These are phyloP conservation scores for Verticillium albo-atrum DNA, from an alignment of 2,329 filamentous ascomycete species.

Conservation along the genomic window DNA sequence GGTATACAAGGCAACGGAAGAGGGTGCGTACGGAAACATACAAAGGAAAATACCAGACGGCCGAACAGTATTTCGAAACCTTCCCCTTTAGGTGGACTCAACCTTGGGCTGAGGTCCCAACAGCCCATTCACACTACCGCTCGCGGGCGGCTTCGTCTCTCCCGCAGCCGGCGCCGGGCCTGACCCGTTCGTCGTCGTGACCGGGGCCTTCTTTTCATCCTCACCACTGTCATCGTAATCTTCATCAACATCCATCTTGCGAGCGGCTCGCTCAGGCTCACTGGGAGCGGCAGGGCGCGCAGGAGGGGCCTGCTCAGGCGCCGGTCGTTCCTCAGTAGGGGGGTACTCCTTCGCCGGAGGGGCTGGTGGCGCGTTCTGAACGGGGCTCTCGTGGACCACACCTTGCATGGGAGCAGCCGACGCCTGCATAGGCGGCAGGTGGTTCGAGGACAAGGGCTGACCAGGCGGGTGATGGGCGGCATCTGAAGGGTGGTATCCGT, in stretches of 20 bases:
- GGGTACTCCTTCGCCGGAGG: slow-evolving; percentile 46
- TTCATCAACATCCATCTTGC: slow-evolving; percentile 96
- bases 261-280: slow-evolving; percentile 77
- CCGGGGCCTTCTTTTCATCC: slow-evolving; percentile 64
- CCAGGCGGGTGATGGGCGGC: slow-evolving; percentile 78
- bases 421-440: slow-evolving; percentile 61
- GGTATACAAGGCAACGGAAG: slow-evolving; percentile 14
- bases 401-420: slow-evolving; percentile 51
- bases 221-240: slow-evolving; percentile 95
- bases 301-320: slow-evolving; percentile 39
- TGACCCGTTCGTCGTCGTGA: slow-evolving; percentile 31
- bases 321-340: slow-evolving; percentile 51
- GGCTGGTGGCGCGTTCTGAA: slow-evolving; percentile 13
- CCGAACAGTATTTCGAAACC: neutral
- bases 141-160: slow-evolving; percentile 51
- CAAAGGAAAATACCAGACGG: slow-evolving; percentile 6
- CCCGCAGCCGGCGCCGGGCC: slow-evolving; percentile 42
- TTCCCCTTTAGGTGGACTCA: slow-evolving; percentile 27
- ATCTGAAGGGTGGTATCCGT: slow-evolving; percentile 87
- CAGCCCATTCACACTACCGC: slow-evolving; percentile 42
- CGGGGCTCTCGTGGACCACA: slow-evolving; percentile 43
- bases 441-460: slow-evolving; percentile 37
- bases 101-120: slow-evolving; percentile 41
- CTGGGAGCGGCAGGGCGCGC: slow-evolving; percentile 48
- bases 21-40: slow-evolving; percentile 5